These are phyloP conservation scores for Russula vinacea DNA, from an alignment of 768 basidiomycete genomes.

Conservation along the genomic window DNA sequence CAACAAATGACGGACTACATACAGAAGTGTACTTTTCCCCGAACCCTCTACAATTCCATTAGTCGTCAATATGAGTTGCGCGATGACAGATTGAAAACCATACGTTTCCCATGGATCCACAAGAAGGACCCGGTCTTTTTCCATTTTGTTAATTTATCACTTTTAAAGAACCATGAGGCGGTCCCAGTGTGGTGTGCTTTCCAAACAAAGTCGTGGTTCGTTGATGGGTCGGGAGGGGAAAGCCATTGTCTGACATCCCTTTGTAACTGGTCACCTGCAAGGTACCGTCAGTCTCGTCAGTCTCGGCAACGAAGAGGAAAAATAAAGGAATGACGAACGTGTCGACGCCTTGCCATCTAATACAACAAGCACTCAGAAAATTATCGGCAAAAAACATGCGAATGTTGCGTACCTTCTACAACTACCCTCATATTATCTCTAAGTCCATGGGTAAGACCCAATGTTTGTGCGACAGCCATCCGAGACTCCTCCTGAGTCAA, in stretches of 20 bases:
- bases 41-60: background rate
- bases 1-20: background rate
- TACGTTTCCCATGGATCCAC: constrained; percentile 22
- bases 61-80: too few relatives aligned
- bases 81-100: background rate
- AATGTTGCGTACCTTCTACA: background rate
- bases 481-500: constrained; percentile 13
- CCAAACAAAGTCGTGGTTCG: background rate
- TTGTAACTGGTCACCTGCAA: constrained; percentile 5
- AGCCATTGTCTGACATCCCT: background rate
- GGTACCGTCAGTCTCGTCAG: background rate
- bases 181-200: background rate
- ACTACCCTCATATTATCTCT: background rate
- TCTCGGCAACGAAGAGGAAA: background rate
- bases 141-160: background rate
- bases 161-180: background rate
- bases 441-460: constrained; percentile 5
- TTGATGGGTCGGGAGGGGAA: background rate
- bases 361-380: background rate
- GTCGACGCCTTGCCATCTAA: constrained; percentile 14
- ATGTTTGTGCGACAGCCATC: background rate
- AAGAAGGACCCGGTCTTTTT: background rate
- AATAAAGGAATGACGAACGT: too few relatives aligned
- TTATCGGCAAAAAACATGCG: background rate
- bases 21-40: constrained; percentile 19